Conservation (phyloP, 345 rosid genomes). For the Ricinus communis region DNA sequence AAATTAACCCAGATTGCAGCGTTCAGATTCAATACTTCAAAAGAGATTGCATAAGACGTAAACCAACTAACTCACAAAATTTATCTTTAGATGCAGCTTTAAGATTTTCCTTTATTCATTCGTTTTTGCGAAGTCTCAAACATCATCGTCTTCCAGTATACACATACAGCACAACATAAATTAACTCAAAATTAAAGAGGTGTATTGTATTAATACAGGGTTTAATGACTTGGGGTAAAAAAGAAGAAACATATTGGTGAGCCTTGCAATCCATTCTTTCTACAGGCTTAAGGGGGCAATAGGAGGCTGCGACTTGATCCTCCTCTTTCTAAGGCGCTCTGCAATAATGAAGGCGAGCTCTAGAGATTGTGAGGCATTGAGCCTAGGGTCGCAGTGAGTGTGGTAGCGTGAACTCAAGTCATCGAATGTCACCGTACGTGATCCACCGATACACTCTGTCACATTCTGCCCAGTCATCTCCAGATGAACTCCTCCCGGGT, state of each 20-base stretch:
- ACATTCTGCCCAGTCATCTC: constrained; percentile 39
- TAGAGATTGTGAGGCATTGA: constrained; percentile 33
- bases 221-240: constrained; percentile 7
- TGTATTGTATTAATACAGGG: constrained; percentile 3
- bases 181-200: constrained; percentile 13
- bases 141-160: constrained; percentile 9
- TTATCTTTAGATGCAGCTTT: not conserved
- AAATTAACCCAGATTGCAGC: not conserved
- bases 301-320: constrained; percentile 21
- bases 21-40: not conserved
- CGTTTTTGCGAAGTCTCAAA: constrained; percentile 4
- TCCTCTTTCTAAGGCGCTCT: constrained; percentile 32
- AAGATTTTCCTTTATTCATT: not conserved
- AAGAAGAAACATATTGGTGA: constrained; percentile 2
- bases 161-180: constrained; percentile 30
- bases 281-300: constrained; percentile 26
- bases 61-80: not conserved
- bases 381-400: constrained; percentile 35
- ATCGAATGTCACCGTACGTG: constrained; percentile 32
- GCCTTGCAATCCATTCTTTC: constrained; percentile 15
- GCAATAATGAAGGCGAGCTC: constrained; percentile 39
- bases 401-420: constrained; percentile 34
- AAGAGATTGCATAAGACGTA: not conserved
- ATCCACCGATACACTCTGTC: constrained; percentile 36
- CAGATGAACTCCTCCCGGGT: constrained; percentile 33